Conservation (phyloP, 352 stramenopile species). For the Pythium aphanidermatum region DNA sequence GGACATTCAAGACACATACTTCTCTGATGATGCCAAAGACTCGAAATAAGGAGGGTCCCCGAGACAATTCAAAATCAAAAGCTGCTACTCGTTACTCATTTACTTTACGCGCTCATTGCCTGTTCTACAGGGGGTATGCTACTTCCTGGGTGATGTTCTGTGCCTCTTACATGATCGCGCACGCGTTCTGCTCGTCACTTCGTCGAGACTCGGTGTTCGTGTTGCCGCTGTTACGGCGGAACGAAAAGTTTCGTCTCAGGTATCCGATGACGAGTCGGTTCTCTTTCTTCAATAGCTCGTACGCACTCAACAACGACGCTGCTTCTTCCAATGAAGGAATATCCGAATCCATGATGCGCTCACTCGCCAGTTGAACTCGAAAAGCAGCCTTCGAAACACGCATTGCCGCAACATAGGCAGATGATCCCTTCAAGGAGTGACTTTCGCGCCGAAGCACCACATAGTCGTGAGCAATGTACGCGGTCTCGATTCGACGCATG, state of each 20-base stretch:
- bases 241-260: constrained; percentile 78
- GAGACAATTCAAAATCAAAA: too few relatives aligned
- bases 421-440: constrained; percentile 86
- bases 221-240: constrained; percentile 31
- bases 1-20: constrained; percentile 62
- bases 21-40: constrained; percentile 38
- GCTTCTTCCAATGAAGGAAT: constrained; percentile 24
- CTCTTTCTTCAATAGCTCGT: constrained; percentile 61
- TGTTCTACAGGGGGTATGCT: too few relatives aligned
- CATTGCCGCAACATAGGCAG: constrained; percentile 77
- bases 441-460: constrained; percentile 64
- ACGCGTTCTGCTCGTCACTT: constrained; percentile 49
- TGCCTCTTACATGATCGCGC: constrained; percentile 70
- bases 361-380: constrained; percentile 67
- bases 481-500: constrained; percentile 67
- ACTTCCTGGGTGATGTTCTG: too few relatives aligned
- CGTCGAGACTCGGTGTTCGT: constrained; percentile 23
- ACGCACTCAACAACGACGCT: constrained; percentile 7
- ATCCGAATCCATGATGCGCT: constrained; percentile 63
- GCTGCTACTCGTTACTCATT: too few relatives aligned
- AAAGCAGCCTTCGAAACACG: constrained; percentile 80
- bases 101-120: too few relatives aligned
- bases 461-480: constrained; percentile 46
- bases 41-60: constrained; percentile 30
- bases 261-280: constrained; percentile 73